Base-by-base conservation (phyloP, 345 rosid genomes). In the Lepidium sativum region DNA sequence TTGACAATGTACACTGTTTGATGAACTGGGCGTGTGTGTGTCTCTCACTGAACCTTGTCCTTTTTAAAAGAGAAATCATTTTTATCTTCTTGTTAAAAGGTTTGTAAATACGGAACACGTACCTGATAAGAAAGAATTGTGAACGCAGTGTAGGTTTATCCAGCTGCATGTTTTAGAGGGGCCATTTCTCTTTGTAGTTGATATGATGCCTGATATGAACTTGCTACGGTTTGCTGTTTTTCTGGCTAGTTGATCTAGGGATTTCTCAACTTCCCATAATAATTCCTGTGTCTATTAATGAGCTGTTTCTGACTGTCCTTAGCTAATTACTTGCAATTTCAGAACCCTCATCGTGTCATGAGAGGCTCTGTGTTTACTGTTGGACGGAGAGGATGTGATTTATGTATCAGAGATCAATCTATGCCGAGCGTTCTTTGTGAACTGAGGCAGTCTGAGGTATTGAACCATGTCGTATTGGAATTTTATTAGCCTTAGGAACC, bases 391-490 rank as follows among this genome's bases (percentile, higher is more conserved):
- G 82, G 77, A 10, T 87, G 96, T 35, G 82, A 94, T 72, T 78
- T 94, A 73, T 80, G 77, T 70, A 79, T 94, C 44, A 77, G 69
- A 79, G 95, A 94, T 75, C 76, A 85, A 29, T 73, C 80, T 18
- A 41, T 66, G 55, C 76, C 84, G 33, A 87, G 81, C 56, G 45
- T 60, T 63, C 81, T 94, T 45, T 94, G 99, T 77, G 84, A 75
- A 81, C 51, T 94, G 60, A 86, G 67, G 79, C 99, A 82, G 65
- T 47, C 77, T 34, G 87, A 83, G 96, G 99, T 94, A 89, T 44
- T 14, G 12, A 13, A 21, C 42, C 16, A n/a, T 51, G 42, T 52
- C 31, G 17, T 27, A 38, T 47, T 65, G 2, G 35, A 54, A 11
- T 54, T 66, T 29, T 61, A 9, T 17, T 50, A 32, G 35, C 50